These are phyloP conservation scores for Rubroboletus pulcherrimus DNA, from an alignment of 768 basidiomycete species.

Conservation along the genomic window DNA sequence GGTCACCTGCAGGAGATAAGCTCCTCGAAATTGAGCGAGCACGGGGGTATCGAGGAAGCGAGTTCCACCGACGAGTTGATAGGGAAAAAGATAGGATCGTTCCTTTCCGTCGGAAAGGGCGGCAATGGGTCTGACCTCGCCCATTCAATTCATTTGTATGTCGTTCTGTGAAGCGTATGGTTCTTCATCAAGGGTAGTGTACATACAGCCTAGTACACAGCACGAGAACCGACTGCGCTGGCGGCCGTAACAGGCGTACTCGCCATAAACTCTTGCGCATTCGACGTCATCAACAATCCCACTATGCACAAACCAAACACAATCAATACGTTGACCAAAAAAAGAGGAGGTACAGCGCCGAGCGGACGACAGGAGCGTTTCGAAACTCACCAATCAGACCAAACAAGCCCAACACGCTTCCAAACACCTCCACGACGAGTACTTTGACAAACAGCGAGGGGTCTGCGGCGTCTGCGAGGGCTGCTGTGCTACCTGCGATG, in stretches of 20 bases:
- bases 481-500: conserved; percentile 92
- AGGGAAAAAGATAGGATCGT: background rate
- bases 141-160: background rate
- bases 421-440: conserved; percentile 93
- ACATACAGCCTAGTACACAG: conserved; percentile 26
- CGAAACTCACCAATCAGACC: conserved; percentile 78
- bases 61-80: background rate
- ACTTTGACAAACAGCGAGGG: conserved; percentile 95
- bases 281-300: conserved; percentile 74
- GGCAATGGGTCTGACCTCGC: background rate
- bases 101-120: background rate
- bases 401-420: conserved; percentile 87
- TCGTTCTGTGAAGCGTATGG: background rate
- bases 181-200: background rate
- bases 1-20: background rate
- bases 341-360: background rate
- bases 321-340: background rate
- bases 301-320: conserved; percentile 39
- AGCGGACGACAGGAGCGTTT: background rate
- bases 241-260: conserved; percentile 29
- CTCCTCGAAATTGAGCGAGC: background rate
- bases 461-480: conserved; percentile 92
- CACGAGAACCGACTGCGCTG: conserved; percentile 30
- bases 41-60: background rate
- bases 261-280: conserved; percentile 55